A percentile compares a stretch with the other conserved stretches of the same genome.
phyloP scores from a whole-genome alignment of 192 early-diverging fungal species.

The Spizellomyces sp. region DNA sequence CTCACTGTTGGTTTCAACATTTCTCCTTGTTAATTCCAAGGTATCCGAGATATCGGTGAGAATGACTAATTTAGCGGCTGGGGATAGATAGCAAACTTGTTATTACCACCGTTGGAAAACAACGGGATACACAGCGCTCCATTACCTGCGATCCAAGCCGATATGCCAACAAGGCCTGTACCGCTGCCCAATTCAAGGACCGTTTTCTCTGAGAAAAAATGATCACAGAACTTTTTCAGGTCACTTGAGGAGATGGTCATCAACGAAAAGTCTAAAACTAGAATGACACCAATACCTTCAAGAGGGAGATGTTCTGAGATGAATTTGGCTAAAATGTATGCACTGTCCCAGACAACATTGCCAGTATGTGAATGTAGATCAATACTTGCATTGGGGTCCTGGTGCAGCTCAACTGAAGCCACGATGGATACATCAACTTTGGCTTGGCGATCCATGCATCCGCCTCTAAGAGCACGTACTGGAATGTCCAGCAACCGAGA shows the following conservation, averaged over 20 bases:
- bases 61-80: too few species aligned
- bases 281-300: not conserved
- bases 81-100: too few species aligned
- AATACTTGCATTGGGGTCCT: slow-evolving; percentile 8
- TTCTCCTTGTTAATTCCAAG: not conserved
- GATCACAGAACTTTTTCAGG: too few species aligned
- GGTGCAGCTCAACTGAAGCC: slow-evolving; percentile 6
- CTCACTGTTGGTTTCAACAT: not conserved
- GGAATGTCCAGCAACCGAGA: not conserved
- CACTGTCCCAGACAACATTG: slow-evolving; percentile 26
- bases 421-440: not conserved
- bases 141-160: not conserved
- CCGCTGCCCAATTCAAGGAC: slow-evolving; percentile 20
- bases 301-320: slow-evolving; percentile 9
- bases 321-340: slow-evolving; percentile 17
- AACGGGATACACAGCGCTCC: not conserved
- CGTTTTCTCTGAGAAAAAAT: not conserved
- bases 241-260: too few species aligned
- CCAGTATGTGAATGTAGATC: slow-evolving; percentile 21
- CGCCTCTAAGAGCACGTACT: not conserved
- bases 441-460: not conserved
- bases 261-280: too few species aligned
- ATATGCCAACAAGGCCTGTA: slow-evolving; percentile 5
- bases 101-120: not conserved
- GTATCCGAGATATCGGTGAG: not conserved